These are phyloP conservation scores for Chlorencoelia australis DNA, from an alignment of 2,329 filamentous ascomycete species.

Conservation along the genomic window DNA sequence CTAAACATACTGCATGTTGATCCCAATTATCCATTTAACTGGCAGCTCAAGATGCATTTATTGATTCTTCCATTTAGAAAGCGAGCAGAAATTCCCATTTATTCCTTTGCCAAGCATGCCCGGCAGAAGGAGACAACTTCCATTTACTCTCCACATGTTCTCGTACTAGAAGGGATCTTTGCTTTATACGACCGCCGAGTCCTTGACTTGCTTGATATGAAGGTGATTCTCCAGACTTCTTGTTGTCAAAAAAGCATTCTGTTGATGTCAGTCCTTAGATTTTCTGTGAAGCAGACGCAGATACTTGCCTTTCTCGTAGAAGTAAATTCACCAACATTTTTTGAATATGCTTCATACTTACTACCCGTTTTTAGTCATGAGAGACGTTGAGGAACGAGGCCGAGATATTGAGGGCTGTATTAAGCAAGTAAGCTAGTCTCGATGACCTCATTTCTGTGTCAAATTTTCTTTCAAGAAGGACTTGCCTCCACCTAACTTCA, in stretches of 20 bases:
- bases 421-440: too few relatives aligned
- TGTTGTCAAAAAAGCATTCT: slow-evolving; percentile 1
- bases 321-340: slow-evolving; percentile 41
- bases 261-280: slow-evolving; percentile 41
- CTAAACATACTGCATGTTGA: too few relatives aligned
- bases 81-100: slow-evolving; percentile 83
- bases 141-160: slow-evolving; percentile 91
- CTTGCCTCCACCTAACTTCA: too few relatives aligned
- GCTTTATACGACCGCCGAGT: slow-evolving; percentile 84
- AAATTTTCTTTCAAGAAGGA: too few relatives aligned
- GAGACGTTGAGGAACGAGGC: slow-evolving; percentile 82
- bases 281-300: slow-evolving; percentile 91
- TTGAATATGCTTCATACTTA: slow-evolving; percentile 1
- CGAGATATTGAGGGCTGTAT: slow-evolving; percentile 91
- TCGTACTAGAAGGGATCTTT: slow-evolving; percentile 93
- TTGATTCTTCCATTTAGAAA: slow-evolving; percentile 42
- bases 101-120: slow-evolving; percentile 89
- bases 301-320: slow-evolving; percentile 83
- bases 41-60: too few relatives aligned
- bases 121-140: slow-evolving; percentile 69
- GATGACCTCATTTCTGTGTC: too few relatives aligned
- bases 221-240: slow-evolving; percentile 39
- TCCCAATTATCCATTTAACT: too few relatives aligned
- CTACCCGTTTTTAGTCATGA: slow-evolving; percentile 39
- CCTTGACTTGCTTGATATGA: slow-evolving; percentile 81